Evolutionary conservation across 345 rosid genomes (phyloP).

Genomic region (Nasturtium officinale): DNA sequence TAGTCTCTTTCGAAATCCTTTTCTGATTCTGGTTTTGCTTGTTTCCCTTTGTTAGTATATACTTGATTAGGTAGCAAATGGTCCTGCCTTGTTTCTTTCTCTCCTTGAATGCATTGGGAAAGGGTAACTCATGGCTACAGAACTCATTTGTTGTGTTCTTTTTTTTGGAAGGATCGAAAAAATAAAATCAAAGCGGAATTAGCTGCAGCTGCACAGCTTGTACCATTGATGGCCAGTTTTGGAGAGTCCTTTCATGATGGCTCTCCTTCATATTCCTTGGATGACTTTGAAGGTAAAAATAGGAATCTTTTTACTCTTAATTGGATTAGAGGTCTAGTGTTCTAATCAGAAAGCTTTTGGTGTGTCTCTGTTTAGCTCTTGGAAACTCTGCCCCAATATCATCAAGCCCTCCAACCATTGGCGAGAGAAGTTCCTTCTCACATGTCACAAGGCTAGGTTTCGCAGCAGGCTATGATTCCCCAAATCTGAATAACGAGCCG

Average conservation of each 20-base stretch:
- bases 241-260: constrained; percentile 48
- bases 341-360: constrained; percentile 2
- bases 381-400: constrained; percentile 59
- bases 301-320: background rate
- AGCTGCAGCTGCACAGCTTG: constrained; percentile 53
- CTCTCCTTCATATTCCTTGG: constrained; percentile 71
- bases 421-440: constrained; percentile 79
- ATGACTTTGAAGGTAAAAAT: constrained; percentile 81
- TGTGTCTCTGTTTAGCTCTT: constrained; percentile 52
- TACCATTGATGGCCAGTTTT: constrained; percentile 49
- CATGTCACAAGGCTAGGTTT: constrained; percentile 86
- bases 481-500: constrained; percentile 67
- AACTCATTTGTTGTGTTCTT: constrained; percentile 25
- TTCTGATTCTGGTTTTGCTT: background rate
- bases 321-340: background rate
- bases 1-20: background rate
- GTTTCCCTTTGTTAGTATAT: constrained; percentile 2
- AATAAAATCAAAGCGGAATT: constrained; percentile 86
- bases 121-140: background rate
- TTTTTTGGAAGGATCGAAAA: constrained; percentile 63
- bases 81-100: background rate
- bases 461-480: constrained; percentile 92
- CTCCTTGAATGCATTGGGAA: background rate
- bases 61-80: background rate
- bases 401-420: constrained; percentile 65